phyloP scores from a whole-genome alignment of 352 stramenopile genomes.

The Phytophthora pistaciae region DNA sequence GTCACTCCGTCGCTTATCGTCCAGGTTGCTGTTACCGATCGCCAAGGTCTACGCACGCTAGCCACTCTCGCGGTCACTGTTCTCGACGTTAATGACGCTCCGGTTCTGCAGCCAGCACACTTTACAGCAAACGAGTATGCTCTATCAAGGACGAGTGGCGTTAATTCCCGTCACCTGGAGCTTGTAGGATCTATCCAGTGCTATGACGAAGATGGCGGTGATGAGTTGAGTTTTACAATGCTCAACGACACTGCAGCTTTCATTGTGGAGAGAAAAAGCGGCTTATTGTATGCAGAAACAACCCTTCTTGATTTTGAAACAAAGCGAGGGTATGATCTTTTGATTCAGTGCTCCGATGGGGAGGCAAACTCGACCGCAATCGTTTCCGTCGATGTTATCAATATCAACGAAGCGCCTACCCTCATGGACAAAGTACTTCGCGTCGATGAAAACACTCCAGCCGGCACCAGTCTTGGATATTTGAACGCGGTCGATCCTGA shows the following conservation, averaged over 20 bases:
- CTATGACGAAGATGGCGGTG: conserved; percentile 53
- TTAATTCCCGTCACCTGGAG: conserved; percentile 25
- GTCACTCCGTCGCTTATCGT: conserved; percentile 8
- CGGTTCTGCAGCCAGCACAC: conserved; percentile 20
- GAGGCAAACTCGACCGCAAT: conserved; percentile 11
- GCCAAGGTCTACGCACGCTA: conserved; percentile 15
- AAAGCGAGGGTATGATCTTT: conserved; percentile 34
- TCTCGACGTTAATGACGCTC: conserved; percentile 30
- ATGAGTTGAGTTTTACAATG: conserved; percentile 46
- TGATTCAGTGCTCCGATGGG: conserved; percentile 51
- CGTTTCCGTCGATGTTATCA: conserved; percentile 42
- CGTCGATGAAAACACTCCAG: conserved; percentile 43
- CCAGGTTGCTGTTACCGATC: conserved; percentile 23
- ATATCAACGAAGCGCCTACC: conserved; percentile 61
- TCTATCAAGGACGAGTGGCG: background rate
- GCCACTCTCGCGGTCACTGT: conserved; percentile 23
- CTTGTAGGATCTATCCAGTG: conserved; percentile 53
- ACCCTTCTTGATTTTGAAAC: conserved; percentile 59
- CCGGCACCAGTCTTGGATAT: conserved; percentile 17
- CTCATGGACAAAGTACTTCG: conserved; percentile 36
- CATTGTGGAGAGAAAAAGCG: conserved; percentile 49
- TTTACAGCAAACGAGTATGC: conserved; percentile 34
- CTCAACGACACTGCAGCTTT: conserved; percentile 30
- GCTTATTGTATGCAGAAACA: conserved; percentile 50
- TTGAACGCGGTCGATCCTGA: conserved; percentile 27